Evolutionary conservation across 2,329 filamentous ascomycete species (phyloP), one percentile per base, ranked within the genome.

Genomic region (Nannizzia gypsea): DNA sequence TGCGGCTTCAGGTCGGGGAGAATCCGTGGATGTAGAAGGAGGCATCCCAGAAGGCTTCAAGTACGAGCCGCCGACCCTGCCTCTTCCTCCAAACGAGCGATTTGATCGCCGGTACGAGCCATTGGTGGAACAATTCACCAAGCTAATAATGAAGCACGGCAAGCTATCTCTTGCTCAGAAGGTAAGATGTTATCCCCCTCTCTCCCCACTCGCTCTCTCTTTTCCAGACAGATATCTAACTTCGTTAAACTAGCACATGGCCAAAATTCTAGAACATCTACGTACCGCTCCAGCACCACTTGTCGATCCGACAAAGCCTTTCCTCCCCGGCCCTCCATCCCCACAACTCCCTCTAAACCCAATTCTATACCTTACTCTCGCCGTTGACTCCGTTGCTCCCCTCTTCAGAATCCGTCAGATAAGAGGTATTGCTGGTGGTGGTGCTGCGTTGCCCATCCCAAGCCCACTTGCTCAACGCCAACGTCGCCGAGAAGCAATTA

Each of bases 371-470:
- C 85, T 99, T 55, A 89, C 87, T 11, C 81, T 95, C 34, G 90
- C 91, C 34, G 85, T 99, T 68, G 93, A 99, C 79, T 95, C 89
- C 8, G 87, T 99, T 24, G 89, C 91, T 1, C 93, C 93, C 8
- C 81, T 99, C 15, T 78, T 99, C 69, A 86, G 87, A 65, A 85
- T 99, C 69, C 83, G 85, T 59, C 81, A 82, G 63, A 82, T 90
- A 67, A 84, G 84, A 68, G 90, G 90, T 66, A 83, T 88, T 38
- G 89, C 87, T 0, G 92, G 92, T 74, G 93, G 93, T 77, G 93
- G 93, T 73, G 81, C 83, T 38, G 83, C 89, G 11, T 81, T 96
- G 61, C 89, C 92, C 60, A 81, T 96, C 38, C 93, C 93, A 0
- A 79, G 86, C 22, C 92, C 93, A 1, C 78, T 97, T 20, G 78